A percentile compares a stretch with the other conserved stretches of the same genome.
These are phyloP conservation scores for Talaromyces borbonicus DNA, from an alignment of 495 filamentous ascomycete species.

Conservation along the genomic window DNA sequence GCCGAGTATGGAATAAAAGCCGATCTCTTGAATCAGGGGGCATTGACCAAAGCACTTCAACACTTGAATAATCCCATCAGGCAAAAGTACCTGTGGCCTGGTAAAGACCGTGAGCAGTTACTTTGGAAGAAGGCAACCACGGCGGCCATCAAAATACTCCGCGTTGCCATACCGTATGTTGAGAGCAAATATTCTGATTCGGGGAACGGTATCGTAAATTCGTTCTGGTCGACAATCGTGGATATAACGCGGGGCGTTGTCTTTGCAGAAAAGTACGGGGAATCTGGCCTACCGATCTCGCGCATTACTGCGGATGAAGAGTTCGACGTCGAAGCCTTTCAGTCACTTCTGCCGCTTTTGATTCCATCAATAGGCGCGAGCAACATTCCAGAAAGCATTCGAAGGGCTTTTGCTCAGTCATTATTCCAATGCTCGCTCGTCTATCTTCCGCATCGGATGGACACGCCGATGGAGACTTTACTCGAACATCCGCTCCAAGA, in stretches of 20 bases:
- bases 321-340: slow-evolving; percentile 73
- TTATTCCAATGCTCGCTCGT: slow-evolving; percentile 82
- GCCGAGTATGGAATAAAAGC: slow-evolving; percentile 49
- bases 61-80: slow-evolving; percentile 58
- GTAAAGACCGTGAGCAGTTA: slow-evolving; percentile 45
- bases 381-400: slow-evolving; percentile 53
- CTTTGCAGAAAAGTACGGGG: slow-evolving; percentile 26
- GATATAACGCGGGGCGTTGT: slow-evolving; percentile 32
- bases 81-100: slow-evolving; percentile 64
- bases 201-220: slow-evolving; percentile 19
- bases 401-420: slow-evolving; percentile 59
- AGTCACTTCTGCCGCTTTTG: slow-evolving; percentile 55
- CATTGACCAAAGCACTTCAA: slow-evolving; percentile 48
- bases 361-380: slow-evolving; percentile 61
- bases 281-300: slow-evolving; percentile 16
- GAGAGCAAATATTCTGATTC: slow-evolving; percentile 32
- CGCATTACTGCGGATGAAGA: slow-evolving; percentile 41
- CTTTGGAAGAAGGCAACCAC: slow-evolving; percentile 75
- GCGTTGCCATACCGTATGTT: slow-evolving; percentile 54
- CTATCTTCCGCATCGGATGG: slow-evolving; percentile 55
- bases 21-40: slow-evolving; percentile 55
- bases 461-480: slow-evolving; percentile 42
- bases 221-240: slow-evolving; percentile 34
- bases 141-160: slow-evolving; percentile 56
- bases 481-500: slow-evolving; percentile 45